Evolutionary conservation across 805 yeast genomes (phyloP).

Genomic region (Diddensiella caesifluorescens): DNA sequence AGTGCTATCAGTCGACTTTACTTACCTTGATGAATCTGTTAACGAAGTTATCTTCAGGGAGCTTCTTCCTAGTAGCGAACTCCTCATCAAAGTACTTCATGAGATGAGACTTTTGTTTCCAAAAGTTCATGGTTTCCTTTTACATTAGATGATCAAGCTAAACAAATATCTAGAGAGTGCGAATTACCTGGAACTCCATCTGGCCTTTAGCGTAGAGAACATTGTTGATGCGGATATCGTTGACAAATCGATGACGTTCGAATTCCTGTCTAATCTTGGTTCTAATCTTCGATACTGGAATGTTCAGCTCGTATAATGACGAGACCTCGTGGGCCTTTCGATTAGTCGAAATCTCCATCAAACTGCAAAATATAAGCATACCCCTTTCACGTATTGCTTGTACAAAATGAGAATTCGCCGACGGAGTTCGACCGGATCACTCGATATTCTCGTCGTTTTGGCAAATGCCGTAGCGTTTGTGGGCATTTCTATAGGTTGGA

Average conservation of each 20-base stretch:
- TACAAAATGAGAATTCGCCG: conserved; percentile 62
- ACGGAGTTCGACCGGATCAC: conserved; percentile 55
- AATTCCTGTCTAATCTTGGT: conserved; percentile 86
- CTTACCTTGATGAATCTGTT: conserved; percentile 50
- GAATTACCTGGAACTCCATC: conserved; percentile 66
- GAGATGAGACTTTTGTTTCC: conserved; percentile 86
- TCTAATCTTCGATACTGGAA: conserved; percentile 72
- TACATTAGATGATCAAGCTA: neutral
- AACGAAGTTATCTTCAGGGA: conserved; percentile 55
- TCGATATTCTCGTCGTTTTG: conserved; percentile 66
- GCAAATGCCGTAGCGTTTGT: conserved; percentile 82
- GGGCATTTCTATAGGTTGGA: conserved; percentile 39
- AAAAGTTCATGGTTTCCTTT: conserved; percentile 71
- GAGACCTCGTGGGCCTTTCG: conserved; percentile 31
- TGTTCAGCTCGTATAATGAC: conserved; percentile 42
- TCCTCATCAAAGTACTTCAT: conserved; percentile 74
- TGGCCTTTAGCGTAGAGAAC: conserved; percentile 75
- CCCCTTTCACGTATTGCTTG: conserved; percentile 59
- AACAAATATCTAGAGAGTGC: neutral
- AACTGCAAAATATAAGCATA: conserved; percentile 11
- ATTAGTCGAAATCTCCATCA: conserved; percentile 5
- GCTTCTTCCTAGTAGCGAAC: conserved; percentile 47
- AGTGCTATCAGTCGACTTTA: neutral
- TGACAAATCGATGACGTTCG: conserved; percentile 74
- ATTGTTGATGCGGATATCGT: conserved; percentile 60